Evolutionary conservation across 2,329 filamentous ascomycete species (phyloP).

Genomic region (Escovopsis sp.): DNA sequence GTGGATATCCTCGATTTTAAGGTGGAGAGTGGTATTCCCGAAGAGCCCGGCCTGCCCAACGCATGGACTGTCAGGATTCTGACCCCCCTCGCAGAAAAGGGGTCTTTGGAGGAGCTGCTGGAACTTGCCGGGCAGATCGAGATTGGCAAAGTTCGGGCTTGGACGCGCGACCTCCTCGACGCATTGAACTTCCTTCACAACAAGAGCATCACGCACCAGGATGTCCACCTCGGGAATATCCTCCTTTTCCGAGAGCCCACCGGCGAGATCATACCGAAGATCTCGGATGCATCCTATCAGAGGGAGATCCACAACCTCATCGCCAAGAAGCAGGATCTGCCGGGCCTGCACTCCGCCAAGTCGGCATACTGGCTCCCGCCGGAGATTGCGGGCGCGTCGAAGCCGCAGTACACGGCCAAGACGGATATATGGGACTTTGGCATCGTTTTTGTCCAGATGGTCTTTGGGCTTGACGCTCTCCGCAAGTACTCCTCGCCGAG

Average conservation of each 20-base stretch:
- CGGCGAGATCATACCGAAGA: slow-evolving; percentile 56
- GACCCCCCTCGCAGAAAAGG: slow-evolving; percentile 64
- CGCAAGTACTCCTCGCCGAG: slow-evolving; percentile 68
- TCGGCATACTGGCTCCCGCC: slow-evolving; percentile 76
- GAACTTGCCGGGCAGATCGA: slow-evolving; percentile 63
- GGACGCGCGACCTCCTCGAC: slow-evolving; percentile 85
- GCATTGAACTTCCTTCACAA: slow-evolving; percentile 78
- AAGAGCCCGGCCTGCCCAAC: slow-evolving; percentile 21
- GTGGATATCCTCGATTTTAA: slow-evolving; percentile 73
- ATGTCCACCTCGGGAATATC: slow-evolving; percentile 67
- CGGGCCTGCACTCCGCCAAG: slow-evolving; percentile 45
- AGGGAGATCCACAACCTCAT: slow-evolving; percentile 48
- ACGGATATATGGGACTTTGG: slow-evolving; percentile 94
- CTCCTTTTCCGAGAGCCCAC: slow-evolving; percentile 56
- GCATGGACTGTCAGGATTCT: slow-evolving; percentile 63
- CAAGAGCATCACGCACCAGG: slow-evolving; percentile 69
- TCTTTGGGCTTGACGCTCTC: slow-evolving; percentile 67
- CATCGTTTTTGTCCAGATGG: slow-evolving; percentile 83
- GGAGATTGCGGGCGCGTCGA: slow-evolving; percentile 51
- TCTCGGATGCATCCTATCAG: slow-evolving; percentile 62
- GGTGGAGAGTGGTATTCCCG: slow-evolving; percentile 41
- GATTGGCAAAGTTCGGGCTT: slow-evolving; percentile 64
- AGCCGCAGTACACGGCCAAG: slow-evolving; percentile 54
- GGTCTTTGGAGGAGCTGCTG: slow-evolving; percentile 68
- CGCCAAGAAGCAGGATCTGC: slow-evolving; percentile 34